phyloP scores from a whole-genome alignment of 2,329 filamentous ascomycete genomes.

The Botrytis elliptica region DNA sequence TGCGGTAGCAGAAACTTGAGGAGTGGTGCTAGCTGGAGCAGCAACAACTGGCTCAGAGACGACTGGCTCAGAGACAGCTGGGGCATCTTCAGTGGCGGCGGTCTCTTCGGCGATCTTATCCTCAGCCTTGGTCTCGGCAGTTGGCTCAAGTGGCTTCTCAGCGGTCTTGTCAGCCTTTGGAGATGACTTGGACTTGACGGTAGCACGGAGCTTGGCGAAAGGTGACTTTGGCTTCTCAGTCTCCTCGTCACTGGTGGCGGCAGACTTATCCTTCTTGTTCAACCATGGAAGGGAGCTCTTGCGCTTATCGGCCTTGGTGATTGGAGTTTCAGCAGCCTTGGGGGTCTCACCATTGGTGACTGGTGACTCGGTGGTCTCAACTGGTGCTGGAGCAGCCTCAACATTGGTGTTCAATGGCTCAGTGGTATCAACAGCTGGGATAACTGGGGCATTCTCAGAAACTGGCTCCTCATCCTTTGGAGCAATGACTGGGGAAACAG shows the following conservation, averaged over 20 bases:
- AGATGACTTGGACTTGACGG: slow-evolving; percentile 39
- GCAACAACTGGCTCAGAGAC: slow-evolving; percentile 29
- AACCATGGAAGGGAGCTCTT: slow-evolving; percentile 59
- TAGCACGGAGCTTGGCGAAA: slow-evolving; percentile 41
- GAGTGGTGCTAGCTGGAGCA: slow-evolving; percentile 29
- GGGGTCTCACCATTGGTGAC: slow-evolving; percentile 44
- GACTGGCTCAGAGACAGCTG: slow-evolving; percentile 29
- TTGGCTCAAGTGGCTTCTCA: slow-evolving; percentile 38
- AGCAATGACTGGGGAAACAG: slow-evolving; percentile 33
- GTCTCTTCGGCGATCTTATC: slow-evolving; percentile 30
- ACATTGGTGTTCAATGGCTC: slow-evolving; percentile 37
- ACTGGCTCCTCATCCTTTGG: slow-evolving; percentile 40
- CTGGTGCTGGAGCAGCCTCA: slow-evolving; percentile 34
- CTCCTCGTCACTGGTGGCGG: slow-evolving; percentile 45
- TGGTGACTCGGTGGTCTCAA: slow-evolving; percentile 37
- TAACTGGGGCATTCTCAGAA: slow-evolving; percentile 39
- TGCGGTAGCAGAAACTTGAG: slow-evolving; percentile 39
- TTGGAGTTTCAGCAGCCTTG: slow-evolving; percentile 40
- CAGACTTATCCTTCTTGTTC: slow-evolving; percentile 59
- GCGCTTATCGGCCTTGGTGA: slow-evolving; percentile 55
- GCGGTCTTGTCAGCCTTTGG: slow-evolving; percentile 49
- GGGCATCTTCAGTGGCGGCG: slow-evolving; percentile 36
- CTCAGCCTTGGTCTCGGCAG: slow-evolving; percentile 29
- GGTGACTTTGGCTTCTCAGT: slow-evolving; percentile 41
- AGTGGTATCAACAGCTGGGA: slow-evolving; percentile 37